These are phyloP conservation scores for Aspergillus haitiensis DNA, from an alignment of 495 filamentous ascomycete species.

Conservation along the genomic window DNA sequence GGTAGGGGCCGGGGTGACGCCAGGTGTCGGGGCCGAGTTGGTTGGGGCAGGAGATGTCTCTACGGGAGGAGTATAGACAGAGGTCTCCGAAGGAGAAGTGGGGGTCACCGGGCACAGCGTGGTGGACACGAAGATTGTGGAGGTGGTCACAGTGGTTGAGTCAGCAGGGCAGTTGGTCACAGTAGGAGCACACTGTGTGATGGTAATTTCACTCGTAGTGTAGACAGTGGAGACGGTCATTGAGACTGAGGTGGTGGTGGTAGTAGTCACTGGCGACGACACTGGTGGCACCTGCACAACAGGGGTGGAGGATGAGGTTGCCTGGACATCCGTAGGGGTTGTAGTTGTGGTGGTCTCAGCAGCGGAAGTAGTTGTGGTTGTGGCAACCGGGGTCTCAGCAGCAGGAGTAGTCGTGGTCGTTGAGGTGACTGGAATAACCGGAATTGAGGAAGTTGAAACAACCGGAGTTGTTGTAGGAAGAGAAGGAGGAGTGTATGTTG, in stretches of 20 bases:
- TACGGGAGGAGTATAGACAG: slow-evolving; percentile 12
- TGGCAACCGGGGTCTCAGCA: slow-evolving; percentile 5
- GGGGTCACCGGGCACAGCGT: slow-evolving; percentile 41
- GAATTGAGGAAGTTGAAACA: slow-evolving; percentile 15
- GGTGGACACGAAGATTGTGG: slow-evolving; percentile 58
- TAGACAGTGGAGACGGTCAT: slow-evolving; percentile 61
- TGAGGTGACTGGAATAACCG: slow-evolving; percentile 15
- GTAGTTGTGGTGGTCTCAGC: slow-evolving; percentile 1
- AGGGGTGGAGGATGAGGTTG: slow-evolving; percentile 11
- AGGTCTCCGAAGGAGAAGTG: slow-evolving; percentile 2
- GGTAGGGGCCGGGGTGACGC: slow-evolving; percentile 8
- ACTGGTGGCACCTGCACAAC: slow-evolving; percentile 2
- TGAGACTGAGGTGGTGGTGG: slow-evolving; percentile 18
- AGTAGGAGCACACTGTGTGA: slow-evolving; percentile 56
- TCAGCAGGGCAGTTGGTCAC: slow-evolving; percentile 60
- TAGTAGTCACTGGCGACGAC: slow-evolving; percentile 6
- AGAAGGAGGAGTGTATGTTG: slow-evolving; percentile 24
- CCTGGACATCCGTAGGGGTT: slow-evolving; percentile 5
- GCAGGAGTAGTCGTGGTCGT: slow-evolving; percentile 15
- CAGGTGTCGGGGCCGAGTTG: slow-evolving; percentile 7
- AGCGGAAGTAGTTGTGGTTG: slow-evolving; percentile 2
- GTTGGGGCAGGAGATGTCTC: slow-evolving; percentile 2
- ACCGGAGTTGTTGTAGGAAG: slow-evolving; percentile 17
- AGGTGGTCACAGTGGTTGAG: slow-evolving; percentile 53
- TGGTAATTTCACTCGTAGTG: slow-evolving; percentile 56